phyloP scores from a whole-genome alignment of 23 red algal species.

The Porphyridium purpureum region DNA sequence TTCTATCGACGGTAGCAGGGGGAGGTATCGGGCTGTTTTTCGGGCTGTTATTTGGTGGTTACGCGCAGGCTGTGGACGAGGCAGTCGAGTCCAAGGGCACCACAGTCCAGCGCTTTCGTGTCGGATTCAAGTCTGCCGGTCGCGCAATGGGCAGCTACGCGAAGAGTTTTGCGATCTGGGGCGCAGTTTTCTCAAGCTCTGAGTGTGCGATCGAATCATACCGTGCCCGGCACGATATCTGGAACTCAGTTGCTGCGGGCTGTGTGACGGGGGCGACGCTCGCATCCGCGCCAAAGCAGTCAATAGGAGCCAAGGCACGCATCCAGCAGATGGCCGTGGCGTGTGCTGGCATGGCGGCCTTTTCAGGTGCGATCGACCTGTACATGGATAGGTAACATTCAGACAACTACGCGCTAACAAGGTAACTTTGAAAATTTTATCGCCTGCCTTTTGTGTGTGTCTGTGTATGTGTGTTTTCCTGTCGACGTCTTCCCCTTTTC shows the following conservation, averaged over 20 bases:
- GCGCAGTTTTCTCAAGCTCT: conserved; percentile 45
- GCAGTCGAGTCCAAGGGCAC: conserved; percentile 76
- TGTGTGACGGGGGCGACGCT: conserved; percentile 81
- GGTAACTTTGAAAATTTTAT: too few relatives aligned
- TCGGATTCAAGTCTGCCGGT: conserved; percentile 39
- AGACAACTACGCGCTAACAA: too few relatives aligned
- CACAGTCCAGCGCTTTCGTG: conserved; percentile 36
- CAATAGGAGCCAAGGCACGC: conserved; percentile 41
- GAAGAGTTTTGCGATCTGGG: conserved; percentile 80
- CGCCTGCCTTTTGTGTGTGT: too few relatives aligned
- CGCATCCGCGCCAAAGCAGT: conserved; percentile 35
- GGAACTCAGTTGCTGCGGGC: conserved; percentile 78
- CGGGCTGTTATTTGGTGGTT: conserved; percentile 92
- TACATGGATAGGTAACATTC: too few relatives aligned
- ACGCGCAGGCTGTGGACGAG: conserved; percentile 63
- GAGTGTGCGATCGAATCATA: conserved; percentile 87
- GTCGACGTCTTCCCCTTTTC: too few relatives aligned
- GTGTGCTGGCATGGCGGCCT: conserved; percentile 76
- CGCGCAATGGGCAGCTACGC: conserved; percentile 46
- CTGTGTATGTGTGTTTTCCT: too few relatives aligned
- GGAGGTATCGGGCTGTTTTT: conserved; percentile 62
- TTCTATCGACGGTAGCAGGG: conserved; percentile 40
- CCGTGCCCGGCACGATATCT: conserved; percentile 90
- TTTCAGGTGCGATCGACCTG: conserved; percentile 82
- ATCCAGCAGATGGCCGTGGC: conserved; percentile 81